Base-by-base conservation (phyloP, 1,139 yeast species). In the Debaryomyces sp. region DNA sequence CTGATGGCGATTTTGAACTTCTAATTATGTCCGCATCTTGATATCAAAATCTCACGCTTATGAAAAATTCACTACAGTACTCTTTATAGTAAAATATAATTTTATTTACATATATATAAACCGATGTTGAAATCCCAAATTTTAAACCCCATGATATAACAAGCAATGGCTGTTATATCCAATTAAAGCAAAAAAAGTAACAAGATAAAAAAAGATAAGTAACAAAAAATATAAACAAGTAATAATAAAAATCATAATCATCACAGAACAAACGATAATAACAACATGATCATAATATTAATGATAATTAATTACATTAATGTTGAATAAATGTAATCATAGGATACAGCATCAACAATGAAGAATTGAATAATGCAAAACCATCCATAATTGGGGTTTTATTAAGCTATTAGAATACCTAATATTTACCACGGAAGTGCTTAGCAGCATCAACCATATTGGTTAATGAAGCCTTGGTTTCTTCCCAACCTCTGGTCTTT, bases 391-490 rank as follows among this genome's bases (percentile, higher is more conserved):
- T 29, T 48, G 63, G 63, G 62, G 62, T 45, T 50, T 44, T 51
- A 48, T 53, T 56, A 57, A 53, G 52, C 47, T 41, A 41, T 33
- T 38, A 30, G 45, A 50, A 40, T 35, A 46, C 22, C 62, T 72
- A 67, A 64, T 73, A 58, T 68, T 74, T 67, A 57, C 70, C 91
- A 80, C 98, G 91, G 94, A 81, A 91, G 78, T 82, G 82, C 84
- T 92, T 91, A 70, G 99, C 98, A 70, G 99, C 98, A 63, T 88
- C 92, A 73, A 94, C 99, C 99, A 94, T 94, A 81, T 94, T 89
- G 73, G 95, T 87, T 78, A 94, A 87, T 58, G 92, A 86, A 66
- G 83, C 86, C 66, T 67, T 79, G 64, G 90, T 88, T 82, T 89
- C 96, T 60, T 87, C 87, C 96, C 96, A 89, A 62, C 92, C 94